Base-by-base conservation (phyloP, 192 early-diverging fungal species). In the Physocladia obscura region DNA sequence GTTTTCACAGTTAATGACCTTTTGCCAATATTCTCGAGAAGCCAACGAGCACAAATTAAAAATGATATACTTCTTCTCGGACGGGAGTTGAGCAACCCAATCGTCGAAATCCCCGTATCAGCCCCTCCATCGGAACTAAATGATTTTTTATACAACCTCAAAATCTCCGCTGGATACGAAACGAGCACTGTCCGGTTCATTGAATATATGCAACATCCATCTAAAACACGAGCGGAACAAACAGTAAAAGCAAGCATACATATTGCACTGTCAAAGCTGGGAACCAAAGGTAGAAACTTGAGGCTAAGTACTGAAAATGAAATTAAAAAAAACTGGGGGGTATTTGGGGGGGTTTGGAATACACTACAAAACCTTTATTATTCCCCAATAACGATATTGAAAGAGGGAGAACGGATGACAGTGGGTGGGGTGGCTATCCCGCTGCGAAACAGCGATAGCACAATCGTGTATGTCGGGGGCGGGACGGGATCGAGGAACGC, bases 1-100 rank as follows among this genome's bases (percentile, higher is more conserved):
- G n/a, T n/a, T n/a, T n/a, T n/a, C n/a, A n/a, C n/a, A 65, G 62
- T 65, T n/a, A 65, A 65, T 17, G 62, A 65, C 30, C 27, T 65
- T 29, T 49, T 65, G 19, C 62, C 62, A 2, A 51, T 65, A n/a
- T 65, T 65, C 30, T 35, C 49, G n/a, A 1, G 29, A 1, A n/a
- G 11, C 8, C 62, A 65, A 19, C 62, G 52, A 51, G 6, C 49
- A 17, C 34, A 32, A 5, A 65, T 65, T 29, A 19, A 65, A 30
- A 17, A 21, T 2, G 62, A 38, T 30, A 65, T 65, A 19, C 37
- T 65, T n/a, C 30, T 65, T 11, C 52, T 65, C 36, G 62, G 62
- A 2, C 8, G 37, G n/a, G 21, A 49, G 17, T 49, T 65, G 4
- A 27, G 17, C 27, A n/a, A 31, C 30, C 29, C 62, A 0, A 8